Evolutionary conservation across 1,284 basidiomycete species (phyloP).

Genomic region (Veloboletus limbatus): DNA sequence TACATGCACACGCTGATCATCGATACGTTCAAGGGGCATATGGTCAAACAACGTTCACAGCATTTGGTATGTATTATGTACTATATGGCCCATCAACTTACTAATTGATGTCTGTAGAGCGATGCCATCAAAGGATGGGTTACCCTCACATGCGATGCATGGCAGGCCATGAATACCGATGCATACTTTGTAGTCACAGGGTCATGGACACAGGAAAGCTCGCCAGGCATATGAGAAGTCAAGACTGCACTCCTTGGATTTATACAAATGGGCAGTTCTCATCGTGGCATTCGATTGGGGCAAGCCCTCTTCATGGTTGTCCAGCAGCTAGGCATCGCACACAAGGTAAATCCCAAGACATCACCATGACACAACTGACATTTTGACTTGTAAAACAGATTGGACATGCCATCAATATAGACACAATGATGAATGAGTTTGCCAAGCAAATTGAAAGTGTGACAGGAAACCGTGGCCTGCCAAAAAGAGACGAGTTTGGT

Average conservation of each 20-base stretch:
- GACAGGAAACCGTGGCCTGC: background rate
- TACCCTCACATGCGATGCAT: conserved; percentile 19
- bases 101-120: background rate
- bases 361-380: too few species aligned
- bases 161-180: conserved; percentile 16
- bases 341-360: too few species aligned
- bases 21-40: background rate
- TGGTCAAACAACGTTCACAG: background rate
- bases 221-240: conserved; percentile 1
- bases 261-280: too few species aligned
- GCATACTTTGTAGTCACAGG: conserved; percentile 19
- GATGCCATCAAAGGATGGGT: background rate
- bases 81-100: background rate
- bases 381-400: too few species aligned
- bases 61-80: background rate
- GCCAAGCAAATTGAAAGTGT: background rate
- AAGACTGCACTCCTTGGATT: too few species aligned
- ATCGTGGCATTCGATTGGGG: too few species aligned
- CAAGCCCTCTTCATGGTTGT: too few species aligned
- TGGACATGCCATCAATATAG: too few species aligned
- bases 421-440: background rate
- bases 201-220: conserved; percentile 15
- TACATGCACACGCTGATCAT: background rate
- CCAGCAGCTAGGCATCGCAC: too few species aligned
- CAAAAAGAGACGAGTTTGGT: too few species aligned